phyloP scores from a whole-genome alignment of 345 rosid species.

The Gossypium thurberi region DNA sequence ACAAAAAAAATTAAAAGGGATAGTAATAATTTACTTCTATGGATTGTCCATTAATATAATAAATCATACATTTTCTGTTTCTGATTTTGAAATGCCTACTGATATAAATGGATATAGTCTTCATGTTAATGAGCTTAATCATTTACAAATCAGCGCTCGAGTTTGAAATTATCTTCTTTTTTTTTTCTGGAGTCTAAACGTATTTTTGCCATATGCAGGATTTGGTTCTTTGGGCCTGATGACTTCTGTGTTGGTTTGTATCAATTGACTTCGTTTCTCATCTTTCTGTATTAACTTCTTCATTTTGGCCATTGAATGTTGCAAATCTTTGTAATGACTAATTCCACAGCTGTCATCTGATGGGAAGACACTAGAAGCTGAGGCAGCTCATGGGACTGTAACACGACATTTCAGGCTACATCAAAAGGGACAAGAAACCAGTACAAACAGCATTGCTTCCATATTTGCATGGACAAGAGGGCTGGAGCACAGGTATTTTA shows the following conservation, averaged over 20 bases:
- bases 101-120: background rate
- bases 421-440: conserved; percentile 96
- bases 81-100: background rate
- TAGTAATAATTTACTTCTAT: background rate
- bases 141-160: background rate
- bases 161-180: background rate
- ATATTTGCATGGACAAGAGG: conserved; percentile 97
- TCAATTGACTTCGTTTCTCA: background rate
- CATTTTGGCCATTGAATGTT: background rate
- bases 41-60: background rate
- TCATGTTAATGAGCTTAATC: background rate
- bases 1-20: background rate
- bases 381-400: conserved; percentile 99
- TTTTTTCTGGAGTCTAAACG: conserved; percentile 7
- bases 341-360: conserved; percentile 74
- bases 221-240: conserved; percentile 97
- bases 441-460: conserved; percentile 95
- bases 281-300: background rate
- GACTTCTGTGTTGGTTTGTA: conserved; percentile 90
- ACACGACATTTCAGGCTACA: conserved; percentile 87
- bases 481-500: conserved; percentile 70
- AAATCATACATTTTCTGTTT: background rate
- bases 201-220: conserved; percentile 44
- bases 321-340: conserved; percentile 6
- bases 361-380: conserved; percentile 94